phyloP scores from a whole-genome alignment of 2,329 filamentous ascomycete genomes.

The Pseudogymnoascus sp. region DNA sequence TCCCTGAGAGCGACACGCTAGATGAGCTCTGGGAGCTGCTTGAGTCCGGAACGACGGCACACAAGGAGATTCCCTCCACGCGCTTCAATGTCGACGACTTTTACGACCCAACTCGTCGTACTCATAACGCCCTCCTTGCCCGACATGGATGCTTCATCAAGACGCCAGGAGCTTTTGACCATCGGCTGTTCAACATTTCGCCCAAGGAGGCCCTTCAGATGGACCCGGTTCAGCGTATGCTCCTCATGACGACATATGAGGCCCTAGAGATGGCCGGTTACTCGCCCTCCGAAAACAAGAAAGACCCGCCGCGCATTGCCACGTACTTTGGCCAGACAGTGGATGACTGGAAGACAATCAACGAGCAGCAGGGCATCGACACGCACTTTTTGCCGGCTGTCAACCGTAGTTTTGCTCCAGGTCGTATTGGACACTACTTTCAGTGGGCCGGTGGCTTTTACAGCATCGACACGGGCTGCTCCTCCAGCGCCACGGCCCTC shows the following conservation, averaged over 20 bases:
- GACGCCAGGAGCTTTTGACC: constrained; percentile 65
- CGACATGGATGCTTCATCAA: constrained; percentile 63
- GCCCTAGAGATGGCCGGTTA: constrained; percentile 68
- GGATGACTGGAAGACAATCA: constrained; percentile 12
- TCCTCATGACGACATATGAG: constrained; percentile 66
- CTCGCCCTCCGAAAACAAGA: constrained; percentile 71
- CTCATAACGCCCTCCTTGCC: constrained; percentile 64
- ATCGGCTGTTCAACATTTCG: constrained; percentile 76
- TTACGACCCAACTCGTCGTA: constrained; percentile 58
- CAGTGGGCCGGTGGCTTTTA: constrained; percentile 66
- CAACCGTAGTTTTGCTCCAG: constrained; percentile 36
- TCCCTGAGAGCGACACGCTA: constrained; percentile 26
- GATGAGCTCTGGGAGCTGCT: constrained; percentile 35
- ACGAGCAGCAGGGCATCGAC: constrained; percentile 9
- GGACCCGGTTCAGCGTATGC: constrained; percentile 68
- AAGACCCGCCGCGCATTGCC: constrained; percentile 45
- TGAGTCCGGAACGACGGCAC: constrained; percentile 63
- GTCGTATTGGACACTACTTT: constrained; percentile 68
- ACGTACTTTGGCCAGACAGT: constrained; percentile 11
- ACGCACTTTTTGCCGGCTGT: constrained; percentile 39
- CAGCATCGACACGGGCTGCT: constrained; percentile 71
- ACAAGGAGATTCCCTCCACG: constrained; percentile 49
- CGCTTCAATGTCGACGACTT: constrained; percentile 64
- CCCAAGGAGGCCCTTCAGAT: constrained; percentile 68
- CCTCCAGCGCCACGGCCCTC: constrained; percentile 63